Conservation (phyloP, 1,139 yeast species). For the Taiozyma sp. region DNA sequence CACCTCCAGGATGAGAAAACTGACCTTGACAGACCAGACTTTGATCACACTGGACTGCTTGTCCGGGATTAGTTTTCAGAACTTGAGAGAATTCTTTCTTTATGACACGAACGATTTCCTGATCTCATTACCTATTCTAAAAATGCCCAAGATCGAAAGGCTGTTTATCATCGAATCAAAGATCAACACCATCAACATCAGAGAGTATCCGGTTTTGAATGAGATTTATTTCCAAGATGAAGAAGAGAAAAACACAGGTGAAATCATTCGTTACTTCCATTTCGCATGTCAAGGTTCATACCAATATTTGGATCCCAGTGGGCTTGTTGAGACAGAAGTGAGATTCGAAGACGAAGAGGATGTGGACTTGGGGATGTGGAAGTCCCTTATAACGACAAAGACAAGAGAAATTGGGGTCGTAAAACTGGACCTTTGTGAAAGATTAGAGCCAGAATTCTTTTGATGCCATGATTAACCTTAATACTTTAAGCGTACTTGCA, state of each 20-base stretch:
- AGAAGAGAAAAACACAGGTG: not conserved
- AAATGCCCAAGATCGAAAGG: not conserved
- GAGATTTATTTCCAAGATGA: not conserved
- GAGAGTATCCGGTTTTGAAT: not conserved
- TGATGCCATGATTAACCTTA: too few relatives aligned
- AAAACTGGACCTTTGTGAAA: not conserved
- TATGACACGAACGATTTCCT: not conserved
- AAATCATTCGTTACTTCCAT: not conserved
- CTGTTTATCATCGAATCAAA: not conserved
- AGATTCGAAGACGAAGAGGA: not conserved
- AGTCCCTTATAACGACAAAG: not conserved
- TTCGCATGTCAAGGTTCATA: not conserved
- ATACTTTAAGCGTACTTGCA: too few relatives aligned
- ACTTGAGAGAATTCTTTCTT: not conserved
- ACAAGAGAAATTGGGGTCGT: not conserved
- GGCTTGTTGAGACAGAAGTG: not conserved
- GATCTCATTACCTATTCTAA: not conserved
- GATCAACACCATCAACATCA: not conserved
- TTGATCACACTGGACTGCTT: not conserved
- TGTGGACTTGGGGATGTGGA: not conserved
- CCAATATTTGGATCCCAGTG: too few relatives aligned
- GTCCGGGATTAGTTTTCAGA: not conserved
- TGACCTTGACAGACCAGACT: not conserved
- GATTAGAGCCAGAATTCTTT: too few relatives aligned
- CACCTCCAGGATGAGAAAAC: not conserved